Evolutionary conservation across 2,329 filamentous ascomycete species (phyloP).

Genomic region (Blastomyces gilchristii): DNA sequence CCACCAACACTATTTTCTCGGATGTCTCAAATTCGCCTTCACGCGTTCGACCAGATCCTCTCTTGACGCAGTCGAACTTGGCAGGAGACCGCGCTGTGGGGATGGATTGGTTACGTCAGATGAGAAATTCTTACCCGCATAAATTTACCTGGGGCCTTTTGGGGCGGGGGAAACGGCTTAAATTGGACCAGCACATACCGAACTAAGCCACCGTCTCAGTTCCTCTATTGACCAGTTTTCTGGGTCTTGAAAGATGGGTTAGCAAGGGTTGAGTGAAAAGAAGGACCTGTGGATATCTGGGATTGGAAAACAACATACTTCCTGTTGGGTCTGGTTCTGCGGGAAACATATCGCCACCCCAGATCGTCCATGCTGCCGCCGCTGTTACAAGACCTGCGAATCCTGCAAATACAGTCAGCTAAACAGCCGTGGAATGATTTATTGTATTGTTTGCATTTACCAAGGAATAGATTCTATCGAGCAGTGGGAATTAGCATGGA

Average conservation of each 20-base stretch:
- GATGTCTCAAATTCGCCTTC: conserved; percentile 54
- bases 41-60: conserved; percentile 59
- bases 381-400: conserved; percentile 76
- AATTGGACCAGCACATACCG: conserved; percentile 41
- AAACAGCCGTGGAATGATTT: background rate
- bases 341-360: conserved; percentile 78
- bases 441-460: conserved; percentile 34
- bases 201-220: conserved; percentile 66
- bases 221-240: conserved; percentile 70
- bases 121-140: background rate
- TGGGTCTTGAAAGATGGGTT: conserved; percentile 40
- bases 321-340: conserved; percentile 64
- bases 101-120: background rate
- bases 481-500: conserved; percentile 15
- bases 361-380: conserved; percentile 73
- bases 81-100: conserved; percentile 53
- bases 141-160: background rate
- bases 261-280: background rate
- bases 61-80: conserved; percentile 48
- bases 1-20: conserved; percentile 20
- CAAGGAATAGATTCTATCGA: conserved; percentile 56
- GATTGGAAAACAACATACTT: conserved; percentile 39
- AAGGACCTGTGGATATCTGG: background rate
- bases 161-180: background rate
- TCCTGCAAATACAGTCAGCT: conserved; percentile 37